Evolutionary conservation across 345 rosid species (phyloP).

Genomic region (Citrus mangshanensis): DNA sequence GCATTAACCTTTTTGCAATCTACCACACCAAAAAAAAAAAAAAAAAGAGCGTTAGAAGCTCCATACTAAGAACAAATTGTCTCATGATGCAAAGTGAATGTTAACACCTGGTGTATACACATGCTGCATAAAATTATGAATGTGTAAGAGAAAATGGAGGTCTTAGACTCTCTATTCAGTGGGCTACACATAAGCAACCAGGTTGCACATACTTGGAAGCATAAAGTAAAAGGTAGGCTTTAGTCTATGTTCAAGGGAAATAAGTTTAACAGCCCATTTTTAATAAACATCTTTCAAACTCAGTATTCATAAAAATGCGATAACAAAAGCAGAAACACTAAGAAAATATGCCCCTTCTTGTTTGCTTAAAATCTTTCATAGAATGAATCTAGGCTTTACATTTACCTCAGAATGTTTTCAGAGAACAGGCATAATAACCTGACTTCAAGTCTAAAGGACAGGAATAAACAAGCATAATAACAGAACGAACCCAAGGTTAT

Average conservation of each 20-base stretch:
- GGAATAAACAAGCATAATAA: not conserved
- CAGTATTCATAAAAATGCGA: not conserved
- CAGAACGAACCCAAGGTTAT: not conserved
- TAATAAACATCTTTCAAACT: not conserved
- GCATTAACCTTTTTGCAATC: constrained; percentile 96
- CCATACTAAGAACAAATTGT: not conserved
- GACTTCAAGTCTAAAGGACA: too few relatives aligned
- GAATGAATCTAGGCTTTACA: not conserved
- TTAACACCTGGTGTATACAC: not conserved
- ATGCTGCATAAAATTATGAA: not conserved
- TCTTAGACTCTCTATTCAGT: not conserved
- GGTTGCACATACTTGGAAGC: not conserved
- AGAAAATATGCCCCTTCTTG: not conserved
- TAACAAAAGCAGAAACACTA: not conserved
- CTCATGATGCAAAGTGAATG: not conserved
- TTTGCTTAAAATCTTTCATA: not conserved
- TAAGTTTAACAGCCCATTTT: not conserved
- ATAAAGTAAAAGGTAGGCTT: not conserved
- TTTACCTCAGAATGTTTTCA: not conserved
- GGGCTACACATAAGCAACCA: not conserved
- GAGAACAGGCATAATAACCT: not conserved
- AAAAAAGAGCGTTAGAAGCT: constrained; percentile 19
- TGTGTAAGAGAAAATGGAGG: not conserved
- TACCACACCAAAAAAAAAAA: constrained; percentile 30
- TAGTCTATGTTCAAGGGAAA: not conserved